Conservation (phyloP, 2,329 filamentous ascomycete genomes). For the Aspergillus niger region DNA sequence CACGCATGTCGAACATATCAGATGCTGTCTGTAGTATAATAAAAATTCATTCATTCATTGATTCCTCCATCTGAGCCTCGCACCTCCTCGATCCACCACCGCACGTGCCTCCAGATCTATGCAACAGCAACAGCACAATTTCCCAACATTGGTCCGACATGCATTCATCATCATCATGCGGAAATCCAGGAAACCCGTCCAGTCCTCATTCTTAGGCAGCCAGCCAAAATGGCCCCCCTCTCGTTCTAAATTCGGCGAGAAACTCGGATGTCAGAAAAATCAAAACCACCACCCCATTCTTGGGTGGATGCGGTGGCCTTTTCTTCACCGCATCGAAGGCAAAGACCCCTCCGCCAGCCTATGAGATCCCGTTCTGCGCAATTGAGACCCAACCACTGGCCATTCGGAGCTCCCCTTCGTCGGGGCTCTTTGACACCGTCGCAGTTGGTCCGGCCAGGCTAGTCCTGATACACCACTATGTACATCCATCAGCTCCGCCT, state of each 20-base stretch:
- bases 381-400: constrained; percentile 11
- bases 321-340: constrained; percentile 37
- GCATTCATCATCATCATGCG: constrained; percentile 2
- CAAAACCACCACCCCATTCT: neutral
- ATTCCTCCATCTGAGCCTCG: neutral
- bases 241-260: constrained; percentile 15
- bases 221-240: constrained; percentile 3
- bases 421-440: constrained; percentile 9
- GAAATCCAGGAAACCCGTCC: neutral
- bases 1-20: too few species aligned
- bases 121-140: neutral
- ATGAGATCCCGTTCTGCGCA: constrained; percentile 16
- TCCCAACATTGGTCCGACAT: constrained; percentile 2
- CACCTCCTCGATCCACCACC: neutral
- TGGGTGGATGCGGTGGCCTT: constrained; percentile 12
- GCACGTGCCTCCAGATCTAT: constrained; percentile 5
- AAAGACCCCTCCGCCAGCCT: constrained; percentile 18
- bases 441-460: neutral
- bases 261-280: constrained; percentile 16
- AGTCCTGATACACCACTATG: neutral
- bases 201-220: constrained; percentile 12
- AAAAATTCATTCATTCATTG: neutral
- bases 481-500: neutral
- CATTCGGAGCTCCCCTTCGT: constrained; percentile 9
- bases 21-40: neutral